phyloP scores from a whole-genome alignment of 768 basidiomycete genomes.

The Kwoniella bestiolae region DNA sequence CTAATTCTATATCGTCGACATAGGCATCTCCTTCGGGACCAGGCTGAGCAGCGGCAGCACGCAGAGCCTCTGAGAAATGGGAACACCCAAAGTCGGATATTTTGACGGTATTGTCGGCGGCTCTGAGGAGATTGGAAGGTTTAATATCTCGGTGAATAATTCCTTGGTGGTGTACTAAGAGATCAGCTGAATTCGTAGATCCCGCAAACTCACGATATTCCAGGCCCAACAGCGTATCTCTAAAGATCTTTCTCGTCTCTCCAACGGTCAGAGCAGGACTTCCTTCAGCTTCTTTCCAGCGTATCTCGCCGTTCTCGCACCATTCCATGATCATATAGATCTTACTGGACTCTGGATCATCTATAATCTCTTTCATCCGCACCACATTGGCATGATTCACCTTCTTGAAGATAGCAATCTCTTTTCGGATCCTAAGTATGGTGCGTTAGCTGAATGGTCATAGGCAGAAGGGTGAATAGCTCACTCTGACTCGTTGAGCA shows the following conservation, averaged over 20 bases:
- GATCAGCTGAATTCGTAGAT: conserved; percentile 4
- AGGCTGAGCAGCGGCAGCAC: conserved; percentile 64
- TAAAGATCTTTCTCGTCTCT: conserved; percentile 82
- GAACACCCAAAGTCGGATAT: conserved; percentile 98
- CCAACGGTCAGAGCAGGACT: conserved; percentile 78
- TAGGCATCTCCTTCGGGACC: conserved; percentile 63
- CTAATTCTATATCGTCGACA: conserved; percentile 81
- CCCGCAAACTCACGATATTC: conserved; percentile 77
- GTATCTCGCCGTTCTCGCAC: conserved; percentile 91
- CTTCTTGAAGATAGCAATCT: conserved; percentile 99
- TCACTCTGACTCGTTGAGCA: conserved; percentile 49
- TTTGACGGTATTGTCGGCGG: conserved; percentile 84
- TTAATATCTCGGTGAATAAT: conserved; percentile 99
- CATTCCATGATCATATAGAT: conserved; percentile 98
- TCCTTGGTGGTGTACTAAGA: conserved; percentile 88
- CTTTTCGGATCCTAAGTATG: conserved; percentile 73
- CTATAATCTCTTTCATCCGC: conserved; percentile 88
- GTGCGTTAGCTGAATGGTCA: background rate
- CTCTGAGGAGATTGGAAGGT: conserved; percentile 94
- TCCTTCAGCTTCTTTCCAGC: conserved; percentile 72
- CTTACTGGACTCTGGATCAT: conserved; percentile 82
- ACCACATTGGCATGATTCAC: conserved; percentile 88
- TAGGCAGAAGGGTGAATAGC: background rate
- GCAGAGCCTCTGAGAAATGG: conserved; percentile 88
- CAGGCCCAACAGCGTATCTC: conserved; percentile 90